A percentile compares a stretch with the other conserved stretches of the same genome.
phyloP scores from a whole-genome alignment of 352 stramenopile species.

The Peronospora belbahrii region DNA sequence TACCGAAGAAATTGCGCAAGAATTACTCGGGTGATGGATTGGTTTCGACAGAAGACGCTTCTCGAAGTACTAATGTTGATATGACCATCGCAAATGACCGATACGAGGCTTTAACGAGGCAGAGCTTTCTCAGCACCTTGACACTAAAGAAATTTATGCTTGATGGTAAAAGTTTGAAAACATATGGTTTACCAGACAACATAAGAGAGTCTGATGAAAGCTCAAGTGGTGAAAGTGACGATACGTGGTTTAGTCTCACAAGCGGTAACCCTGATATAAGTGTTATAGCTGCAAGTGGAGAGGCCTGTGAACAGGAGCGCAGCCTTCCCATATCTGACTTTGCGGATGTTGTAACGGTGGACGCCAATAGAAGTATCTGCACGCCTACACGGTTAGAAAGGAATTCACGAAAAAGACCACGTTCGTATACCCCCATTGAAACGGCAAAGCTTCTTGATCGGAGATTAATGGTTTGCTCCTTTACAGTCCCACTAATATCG shows the following conservation, averaged over 20 bases:
- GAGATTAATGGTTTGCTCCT: constrained; percentile 66
- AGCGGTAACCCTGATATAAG: constrained; percentile 51
- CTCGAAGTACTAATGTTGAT: constrained; percentile 4
- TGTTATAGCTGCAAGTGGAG: constrained; percentile 9
- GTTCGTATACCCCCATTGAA: constrained; percentile 13
- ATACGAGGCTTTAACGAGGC: constrained; percentile 23
- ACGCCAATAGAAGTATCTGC: constrained; percentile 2
- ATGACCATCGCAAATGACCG: constrained; percentile 9
- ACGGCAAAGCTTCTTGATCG: constrained; percentile 57
- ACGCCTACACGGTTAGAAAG: constrained; percentile 14
- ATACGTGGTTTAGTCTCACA: constrained; percentile 86
- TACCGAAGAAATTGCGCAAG: constrained; percentile 19
- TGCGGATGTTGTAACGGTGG: constrained; percentile 1
- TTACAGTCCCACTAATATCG: constrained; percentile 74
- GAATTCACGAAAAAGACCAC: constrained; percentile 22
- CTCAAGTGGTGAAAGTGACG: constrained; percentile 76
- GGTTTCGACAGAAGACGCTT: constrained; percentile 9
- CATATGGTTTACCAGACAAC: constrained; percentile 18
- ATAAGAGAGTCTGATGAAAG: constrained; percentile 40
- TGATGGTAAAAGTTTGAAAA: constrained; percentile 21
- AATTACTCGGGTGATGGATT: constrained; percentile 13
- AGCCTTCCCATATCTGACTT: constrained; percentile 17
- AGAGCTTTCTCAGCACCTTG: constrained; percentile 44
- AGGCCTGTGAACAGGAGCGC: constrained; percentile 9
- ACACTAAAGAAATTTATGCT: constrained; percentile 45